Evolutionary conservation across 306 rosid genomes (phyloP).

Genomic region (Geum urbanum): DNA sequence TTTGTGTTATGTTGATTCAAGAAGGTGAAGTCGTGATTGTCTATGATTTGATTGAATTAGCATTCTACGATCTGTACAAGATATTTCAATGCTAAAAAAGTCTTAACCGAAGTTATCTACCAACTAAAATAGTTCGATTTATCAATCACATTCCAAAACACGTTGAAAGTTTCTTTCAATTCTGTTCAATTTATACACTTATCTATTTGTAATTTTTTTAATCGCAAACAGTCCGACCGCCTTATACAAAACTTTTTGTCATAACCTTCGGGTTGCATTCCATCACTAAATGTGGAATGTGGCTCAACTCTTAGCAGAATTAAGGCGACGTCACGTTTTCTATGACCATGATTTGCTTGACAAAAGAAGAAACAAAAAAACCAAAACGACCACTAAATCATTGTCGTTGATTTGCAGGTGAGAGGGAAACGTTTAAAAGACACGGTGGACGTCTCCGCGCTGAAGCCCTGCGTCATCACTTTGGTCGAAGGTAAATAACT

Average conservation of each 20-base stretch:
- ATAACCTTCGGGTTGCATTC: too few species aligned
- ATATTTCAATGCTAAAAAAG: not conserved
- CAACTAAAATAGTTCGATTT: not conserved
- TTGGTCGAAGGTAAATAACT: slow-evolving; percentile 61
- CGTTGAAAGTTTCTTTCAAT: not conserved
- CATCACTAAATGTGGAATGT: not conserved
- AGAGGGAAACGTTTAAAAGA: slow-evolving; percentile 76
- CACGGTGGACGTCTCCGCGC: slow-evolving; percentile 80
- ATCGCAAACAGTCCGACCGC: not conserved
- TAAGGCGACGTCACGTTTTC: not conserved
- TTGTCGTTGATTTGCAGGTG: slow-evolving; percentile 40
- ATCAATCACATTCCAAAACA: not conserved
- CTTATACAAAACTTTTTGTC: too few species aligned
- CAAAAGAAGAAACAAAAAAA: not conserved
- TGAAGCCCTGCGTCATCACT: slow-evolving; percentile 74
- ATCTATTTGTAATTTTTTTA: too few species aligned
- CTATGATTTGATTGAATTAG: not conserved
- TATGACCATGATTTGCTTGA: not conserved
- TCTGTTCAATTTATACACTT: too few species aligned
- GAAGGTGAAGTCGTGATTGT: not conserved
- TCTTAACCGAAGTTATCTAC: fast-evolving
- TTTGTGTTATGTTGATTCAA: not conserved
- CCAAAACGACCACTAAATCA: not conserved
- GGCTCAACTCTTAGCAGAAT: not conserved
- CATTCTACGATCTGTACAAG: not conserved